Conservation (phyloP, 139 green algal species). For the Chlamydomonas schloesseri region DNA sequence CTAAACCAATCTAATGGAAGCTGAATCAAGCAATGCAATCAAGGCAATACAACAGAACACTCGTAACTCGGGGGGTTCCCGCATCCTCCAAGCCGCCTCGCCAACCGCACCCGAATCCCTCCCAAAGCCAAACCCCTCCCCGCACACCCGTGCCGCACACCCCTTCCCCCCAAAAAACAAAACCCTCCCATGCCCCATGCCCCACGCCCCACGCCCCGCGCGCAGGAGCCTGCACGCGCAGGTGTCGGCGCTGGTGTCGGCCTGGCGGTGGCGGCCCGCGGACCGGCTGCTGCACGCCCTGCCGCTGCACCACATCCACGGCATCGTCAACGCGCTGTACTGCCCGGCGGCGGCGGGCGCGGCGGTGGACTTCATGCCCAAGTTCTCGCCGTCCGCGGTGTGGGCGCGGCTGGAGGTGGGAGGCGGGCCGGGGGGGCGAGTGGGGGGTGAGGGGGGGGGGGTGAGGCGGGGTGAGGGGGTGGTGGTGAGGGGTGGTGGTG, state of each 20-base stretch:
- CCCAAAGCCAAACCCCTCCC: background rate
- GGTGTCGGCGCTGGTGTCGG: slow-evolving; percentile 64
- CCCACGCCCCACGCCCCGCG: background rate
- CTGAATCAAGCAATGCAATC: too few species aligned
- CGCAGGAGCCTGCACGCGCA: slow-evolving; percentile 81
- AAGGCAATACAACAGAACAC: too few species aligned
- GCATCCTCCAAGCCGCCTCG: background rate
- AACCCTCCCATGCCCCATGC: too few species aligned
- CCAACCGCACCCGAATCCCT: background rate
- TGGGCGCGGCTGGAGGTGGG: slow-evolving; percentile 76
- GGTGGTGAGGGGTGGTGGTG: too few species aligned
- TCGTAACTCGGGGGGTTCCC: too few species aligned
- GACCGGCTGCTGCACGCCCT: slow-evolving; percentile 93
- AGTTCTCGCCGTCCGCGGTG: slow-evolving; percentile 79
- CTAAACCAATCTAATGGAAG: too few species aligned
- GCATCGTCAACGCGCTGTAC: slow-evolving; percentile 94
- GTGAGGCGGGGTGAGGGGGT: too few species aligned
- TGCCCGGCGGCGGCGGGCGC: slow-evolving; percentile 80
- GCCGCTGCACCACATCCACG: slow-evolving; percentile 96
- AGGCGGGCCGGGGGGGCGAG: background rate
- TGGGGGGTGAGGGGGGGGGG: too few species aligned
- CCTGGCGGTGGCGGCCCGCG: slow-evolving; percentile 83
- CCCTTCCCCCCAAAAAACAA: background rate
- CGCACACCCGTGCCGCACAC: background rate
- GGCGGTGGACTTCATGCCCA: slow-evolving; percentile 81